Conservation (phyloP, 1,139 yeast species). For the Yamadazyma diddensiae region DNA sequence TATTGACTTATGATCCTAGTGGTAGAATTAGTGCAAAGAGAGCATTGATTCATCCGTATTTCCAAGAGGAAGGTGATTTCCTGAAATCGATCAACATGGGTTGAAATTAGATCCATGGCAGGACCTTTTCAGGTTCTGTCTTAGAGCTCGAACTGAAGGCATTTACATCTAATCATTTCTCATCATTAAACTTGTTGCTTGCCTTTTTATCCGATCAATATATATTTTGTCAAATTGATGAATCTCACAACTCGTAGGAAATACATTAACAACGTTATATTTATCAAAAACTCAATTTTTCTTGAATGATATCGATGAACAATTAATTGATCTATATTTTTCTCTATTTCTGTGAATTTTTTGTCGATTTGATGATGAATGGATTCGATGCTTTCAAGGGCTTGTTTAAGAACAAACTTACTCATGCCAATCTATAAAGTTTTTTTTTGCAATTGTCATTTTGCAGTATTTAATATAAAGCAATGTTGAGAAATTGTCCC, state of each 20-base stretch:
- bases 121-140: background rate
- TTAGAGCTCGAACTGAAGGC: background rate
- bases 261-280: constrained; percentile 7
- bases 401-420: constrained; percentile 5
- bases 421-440: too few species aligned
- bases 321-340: constrained; percentile 2
- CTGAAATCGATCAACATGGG: constrained; percentile 43
- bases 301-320: constrained; percentile 2
- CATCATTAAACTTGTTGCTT: background rate
- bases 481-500: constrained; percentile 6
- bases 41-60: constrained; percentile 88
- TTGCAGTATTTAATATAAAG: too few species aligned
- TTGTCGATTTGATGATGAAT: constrained; percentile 8
- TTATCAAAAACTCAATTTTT: constrained; percentile 4
- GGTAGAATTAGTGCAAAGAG: constrained; percentile 92
- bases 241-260: constrained; percentile 3
- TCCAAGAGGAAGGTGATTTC: constrained; percentile 51
- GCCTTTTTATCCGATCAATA: constrained; percentile 1
- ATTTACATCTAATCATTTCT: background rate
- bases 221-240: background rate
- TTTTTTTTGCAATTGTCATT: constrained; percentile 1
- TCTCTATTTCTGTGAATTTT: constrained; percentile 9
- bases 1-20: constrained; percentile 91
- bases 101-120: too few species aligned
- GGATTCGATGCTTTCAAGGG: constrained; percentile 8